These are phyloP conservation scores for Quercus dentata DNA, from an alignment of 306 rosid species.

Conservation along the genomic window DNA sequence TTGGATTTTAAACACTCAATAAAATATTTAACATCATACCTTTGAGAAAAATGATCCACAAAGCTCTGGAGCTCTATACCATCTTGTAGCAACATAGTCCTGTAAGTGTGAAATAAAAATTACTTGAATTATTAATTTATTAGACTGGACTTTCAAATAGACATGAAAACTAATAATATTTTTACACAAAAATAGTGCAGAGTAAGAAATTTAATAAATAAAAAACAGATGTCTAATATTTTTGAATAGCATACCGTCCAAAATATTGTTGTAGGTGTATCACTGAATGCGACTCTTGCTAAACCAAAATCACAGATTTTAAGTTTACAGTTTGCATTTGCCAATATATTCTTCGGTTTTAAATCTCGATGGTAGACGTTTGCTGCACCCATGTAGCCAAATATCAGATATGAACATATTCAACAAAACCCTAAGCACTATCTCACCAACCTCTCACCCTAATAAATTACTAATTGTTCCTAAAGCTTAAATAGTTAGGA, in stretches of 20 bases:
- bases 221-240: not conserved
- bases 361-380: slow-evolving; percentile 95
- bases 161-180: not conserved
- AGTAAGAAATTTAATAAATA: slow-evolving; percentile 4
- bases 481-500: too few relatives aligned
- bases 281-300: slow-evolving; percentile 90
- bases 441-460: too few relatives aligned
- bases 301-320: slow-evolving; percentile 97
- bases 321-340: slow-evolving; percentile 95
- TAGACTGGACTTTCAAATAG: slow-evolving; percentile 2
- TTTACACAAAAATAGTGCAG: slow-evolving; percentile 1
- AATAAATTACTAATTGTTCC: too few relatives aligned
- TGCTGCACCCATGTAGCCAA: slow-evolving; percentile 54
- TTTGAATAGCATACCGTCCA: slow-evolving; percentile 77
- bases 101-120: slow-evolving; percentile 26
- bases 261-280: slow-evolving; percentile 83
- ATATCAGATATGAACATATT: slow-evolving; percentile 28
- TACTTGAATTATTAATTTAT: not conserved
- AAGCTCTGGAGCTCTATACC: slow-evolving; percentile 99
- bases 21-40: slow-evolving; percentile 45
- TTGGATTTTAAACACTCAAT: not conserved
- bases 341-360: slow-evolving; percentile 95
- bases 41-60: slow-evolving; percentile 96
- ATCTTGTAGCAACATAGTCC: slow-evolving; percentile 98
- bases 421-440: not conserved